Percentiles rank a stretch among this genome's conserved stretches.
phyloP scores from a whole-genome alignment of 2,329 filamentous ascomycete species.

The Penicillium sp. region DNA sequence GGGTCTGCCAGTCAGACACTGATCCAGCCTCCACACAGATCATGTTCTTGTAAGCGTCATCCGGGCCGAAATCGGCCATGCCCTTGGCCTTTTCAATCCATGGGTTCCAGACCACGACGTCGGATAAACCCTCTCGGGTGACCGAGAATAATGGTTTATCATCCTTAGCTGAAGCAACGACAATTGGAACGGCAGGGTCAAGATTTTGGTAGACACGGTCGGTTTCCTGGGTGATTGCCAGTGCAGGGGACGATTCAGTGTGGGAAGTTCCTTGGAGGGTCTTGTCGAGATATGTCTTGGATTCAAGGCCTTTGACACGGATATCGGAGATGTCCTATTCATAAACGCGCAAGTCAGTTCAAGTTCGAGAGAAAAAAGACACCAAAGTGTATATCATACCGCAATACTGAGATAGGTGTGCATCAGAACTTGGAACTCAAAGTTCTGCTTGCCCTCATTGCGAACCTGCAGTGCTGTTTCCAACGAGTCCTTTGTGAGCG shows the following conservation, averaged over 20 bases:
- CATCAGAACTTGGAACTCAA: slow-evolving; percentile 87
- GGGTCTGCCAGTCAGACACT: slow-evolving; percentile 75
- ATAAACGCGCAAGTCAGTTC: slow-evolving; percentile 13
- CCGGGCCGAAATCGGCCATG: slow-evolving; percentile 84
- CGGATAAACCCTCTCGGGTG: slow-evolving; percentile 77
- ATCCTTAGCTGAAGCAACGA: slow-evolving; percentile 47
- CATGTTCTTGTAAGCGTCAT: slow-evolving; percentile 90
- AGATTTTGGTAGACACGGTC: slow-evolving; percentile 80
- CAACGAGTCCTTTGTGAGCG: slow-evolving; percentile 70
- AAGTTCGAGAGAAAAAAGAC: neutral
- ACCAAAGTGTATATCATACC: slow-evolving; percentile 51
- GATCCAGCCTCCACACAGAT: slow-evolving; percentile 89
- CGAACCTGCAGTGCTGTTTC: slow-evolving; percentile 81
- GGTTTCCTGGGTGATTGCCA: slow-evolving; percentile 74
- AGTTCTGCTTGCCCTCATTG: slow-evolving; percentile 78
- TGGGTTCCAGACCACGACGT: slow-evolving; percentile 96
- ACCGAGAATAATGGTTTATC: slow-evolving; percentile 67
- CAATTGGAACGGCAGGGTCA: slow-evolving; percentile 49
- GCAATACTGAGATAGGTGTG: slow-evolving; percentile 85
- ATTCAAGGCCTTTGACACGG: slow-evolving; percentile 71
- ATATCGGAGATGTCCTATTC: slow-evolving; percentile 74
- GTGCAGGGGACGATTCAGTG: slow-evolving; percentile 62
- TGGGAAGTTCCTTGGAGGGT: slow-evolving; percentile 62
- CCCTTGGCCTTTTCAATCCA: slow-evolving; percentile 80
- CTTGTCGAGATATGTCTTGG: slow-evolving; percentile 80